A percentile compares a stretch with the other conserved stretches of the same genome.
Evolutionary conservation across 2,329 filamentous ascomycete species (phyloP).

Genomic region (Botrytis tulipae): DNA sequence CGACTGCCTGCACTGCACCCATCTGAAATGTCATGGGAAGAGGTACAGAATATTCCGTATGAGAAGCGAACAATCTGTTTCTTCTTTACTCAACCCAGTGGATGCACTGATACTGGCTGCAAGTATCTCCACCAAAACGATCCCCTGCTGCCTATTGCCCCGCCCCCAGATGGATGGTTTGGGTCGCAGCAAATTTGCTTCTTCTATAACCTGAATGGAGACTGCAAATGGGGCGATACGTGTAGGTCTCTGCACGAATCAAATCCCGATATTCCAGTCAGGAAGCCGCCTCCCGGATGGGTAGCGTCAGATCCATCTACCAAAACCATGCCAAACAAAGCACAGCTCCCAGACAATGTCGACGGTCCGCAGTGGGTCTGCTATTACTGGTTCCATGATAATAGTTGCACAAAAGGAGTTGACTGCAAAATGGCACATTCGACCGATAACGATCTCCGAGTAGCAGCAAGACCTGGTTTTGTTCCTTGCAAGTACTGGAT

Average conservation of each 20-base stretch:
- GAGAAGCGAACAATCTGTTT: conserved; percentile 7
- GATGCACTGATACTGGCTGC: not conserved
- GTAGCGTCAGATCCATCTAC: not conserved
- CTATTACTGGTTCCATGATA: conserved; percentile 10
- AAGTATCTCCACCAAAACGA: conserved; percentile 1
- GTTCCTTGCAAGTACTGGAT: conserved; percentile 4
- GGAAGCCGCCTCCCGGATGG: conserved; percentile 1
- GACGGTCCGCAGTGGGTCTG: not conserved
- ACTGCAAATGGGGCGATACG: not conserved
- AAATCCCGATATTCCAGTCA: not conserved
- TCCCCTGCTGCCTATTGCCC: not conserved
- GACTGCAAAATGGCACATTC: conserved; percentile 6
- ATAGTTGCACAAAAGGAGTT: conserved; percentile 20
- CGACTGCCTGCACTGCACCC: conserved; percentile 10
- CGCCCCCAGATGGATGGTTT: not conserved
- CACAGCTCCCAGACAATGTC: not conserved
- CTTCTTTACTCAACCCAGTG: not conserved
- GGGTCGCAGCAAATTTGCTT: conserved; percentile 21
- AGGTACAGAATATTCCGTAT: conserved; percentile 10
- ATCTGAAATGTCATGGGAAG: conserved; percentile 10
- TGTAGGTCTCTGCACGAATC: conserved; percentile 10
- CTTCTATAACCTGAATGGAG: conserved; percentile 22
- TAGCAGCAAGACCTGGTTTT: not conserved
- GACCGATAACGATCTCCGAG: not conserved
- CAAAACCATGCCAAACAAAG: not conserved